These are phyloP conservation scores for Teunomyces funiuensis DNA, from an alignment of 805 yeast genomes.

Conservation along the genomic window DNA sequence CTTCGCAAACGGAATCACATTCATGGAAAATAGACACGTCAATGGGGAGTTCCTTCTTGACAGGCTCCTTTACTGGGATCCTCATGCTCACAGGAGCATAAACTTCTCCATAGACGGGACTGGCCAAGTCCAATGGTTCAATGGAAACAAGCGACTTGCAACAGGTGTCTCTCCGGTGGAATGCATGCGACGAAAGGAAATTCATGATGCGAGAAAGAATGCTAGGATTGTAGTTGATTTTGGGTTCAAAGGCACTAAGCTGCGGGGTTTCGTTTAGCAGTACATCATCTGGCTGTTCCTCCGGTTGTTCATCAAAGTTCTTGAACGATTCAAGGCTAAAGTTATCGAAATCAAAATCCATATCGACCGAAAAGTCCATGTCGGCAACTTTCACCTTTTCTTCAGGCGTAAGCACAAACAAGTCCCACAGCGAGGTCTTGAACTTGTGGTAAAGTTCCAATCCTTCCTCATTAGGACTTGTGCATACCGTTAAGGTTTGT, in stretches of 20 bases:
- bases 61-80: background rate
- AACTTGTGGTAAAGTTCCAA: background rate
- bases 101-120: background rate
- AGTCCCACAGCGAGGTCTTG: background rate
- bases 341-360: background rate
- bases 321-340: background rate
- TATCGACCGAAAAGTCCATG: background rate
- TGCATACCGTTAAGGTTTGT: background rate
- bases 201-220: background rate
- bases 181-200: background rate
- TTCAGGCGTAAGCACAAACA: background rate
- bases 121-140: slow-evolving; percentile 2
- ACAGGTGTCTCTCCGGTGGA: background rate
- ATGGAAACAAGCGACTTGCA: background rate
- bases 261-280: background rate
- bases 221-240: background rate
- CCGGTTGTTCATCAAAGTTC: background rate
- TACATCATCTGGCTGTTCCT: background rate
- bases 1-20: background rate
- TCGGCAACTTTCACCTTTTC: background rate
- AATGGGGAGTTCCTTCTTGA: background rate
- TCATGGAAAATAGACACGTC: slow-evolving; percentile 1
- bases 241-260: slow-evolving; percentile 1
- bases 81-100: background rate
- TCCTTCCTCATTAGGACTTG: background rate